Percentiles rank a stretch among this genome's conserved stretches.
These are phyloP conservation scores for Pythium coloratum DNA, from an alignment of 352 stramenopile genomes.

Conservation along the genomic window DNA sequence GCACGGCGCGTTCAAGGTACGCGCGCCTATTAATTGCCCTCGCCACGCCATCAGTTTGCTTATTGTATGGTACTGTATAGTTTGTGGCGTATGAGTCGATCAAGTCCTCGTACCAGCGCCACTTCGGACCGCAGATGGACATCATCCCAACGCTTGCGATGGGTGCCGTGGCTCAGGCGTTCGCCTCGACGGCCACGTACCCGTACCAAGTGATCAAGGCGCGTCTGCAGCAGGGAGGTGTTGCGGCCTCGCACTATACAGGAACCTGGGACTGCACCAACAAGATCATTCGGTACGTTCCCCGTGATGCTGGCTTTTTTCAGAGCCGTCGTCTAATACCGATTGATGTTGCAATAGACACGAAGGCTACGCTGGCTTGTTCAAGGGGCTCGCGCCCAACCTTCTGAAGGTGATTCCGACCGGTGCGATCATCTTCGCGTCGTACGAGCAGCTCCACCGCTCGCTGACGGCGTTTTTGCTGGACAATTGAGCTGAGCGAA, in stretches of 20 bases:
- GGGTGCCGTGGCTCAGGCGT: constrained; percentile 77
- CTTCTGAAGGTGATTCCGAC: constrained; percentile 95
- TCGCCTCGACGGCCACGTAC: constrained; percentile 90
- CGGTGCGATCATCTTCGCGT: constrained; percentile 93
- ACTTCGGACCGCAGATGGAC: constrained; percentile 69
- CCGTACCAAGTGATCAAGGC: constrained; percentile 97
- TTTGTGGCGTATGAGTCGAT: constrained; percentile 83
- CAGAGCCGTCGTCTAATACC: background rate
- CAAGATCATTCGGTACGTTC: constrained; percentile 77
- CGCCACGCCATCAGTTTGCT: background rate
- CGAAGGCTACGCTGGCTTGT: constrained; percentile 93
- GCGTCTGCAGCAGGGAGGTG: constrained; percentile 92
- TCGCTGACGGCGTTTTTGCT: constrained; percentile 48
- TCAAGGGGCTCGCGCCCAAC: constrained; percentile 95
- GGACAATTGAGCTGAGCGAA: constrained; percentile 32
- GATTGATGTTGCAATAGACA: constrained; percentile 28
- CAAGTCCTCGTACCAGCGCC: constrained; percentile 62
- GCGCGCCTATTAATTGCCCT: background rate
- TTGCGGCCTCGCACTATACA: constrained; percentile 80
- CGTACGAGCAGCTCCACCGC: constrained; percentile 83
- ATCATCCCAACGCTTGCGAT: constrained; percentile 71
- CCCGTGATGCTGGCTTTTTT: background rate
- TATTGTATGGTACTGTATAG: constrained; percentile 22
- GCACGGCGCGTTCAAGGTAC: constrained; percentile 95
- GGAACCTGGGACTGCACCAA: constrained; percentile 89